A percentile compares a stretch with the other conserved stretches of the same genome.
Evolutionary conservation across 768 basidiomycete genomes (phyloP).

Genomic region (Kwoniella newhampshirensis): DNA sequence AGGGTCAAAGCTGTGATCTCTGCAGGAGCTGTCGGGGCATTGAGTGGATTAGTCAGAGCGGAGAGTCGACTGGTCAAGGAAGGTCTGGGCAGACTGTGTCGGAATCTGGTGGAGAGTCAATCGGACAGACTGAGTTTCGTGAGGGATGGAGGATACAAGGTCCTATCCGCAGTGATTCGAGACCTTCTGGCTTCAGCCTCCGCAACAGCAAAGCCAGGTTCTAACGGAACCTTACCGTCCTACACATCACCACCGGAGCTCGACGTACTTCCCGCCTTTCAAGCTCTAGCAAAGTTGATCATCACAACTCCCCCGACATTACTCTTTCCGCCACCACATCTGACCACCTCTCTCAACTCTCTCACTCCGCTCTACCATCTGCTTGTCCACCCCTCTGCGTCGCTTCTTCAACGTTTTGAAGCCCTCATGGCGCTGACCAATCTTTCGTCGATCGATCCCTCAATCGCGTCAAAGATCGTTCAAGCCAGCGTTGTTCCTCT

Average conservation of each 20-base stretch:
- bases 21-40: conserved; percentile 65
- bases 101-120: conserved; percentile 74
- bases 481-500: conserved; percentile 18
- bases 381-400: conserved; percentile 67
- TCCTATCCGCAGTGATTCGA: conserved; percentile 47
- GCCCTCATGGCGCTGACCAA: conserved; percentile 96
- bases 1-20: conserved; percentile 63
- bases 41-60: conserved; percentile 61
- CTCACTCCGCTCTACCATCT: conserved; percentile 75
- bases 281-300: conserved; percentile 86
- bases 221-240: background rate
- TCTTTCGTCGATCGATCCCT: conserved; percentile 72
- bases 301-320: conserved; percentile 88
- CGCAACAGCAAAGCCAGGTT: conserved; percentile 58
- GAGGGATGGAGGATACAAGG: conserved; percentile 74
- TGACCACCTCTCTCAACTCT: conserved; percentile 69
- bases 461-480: conserved; percentile 68
- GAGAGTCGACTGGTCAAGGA: conserved; percentile 68
- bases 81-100: conserved; percentile 63
- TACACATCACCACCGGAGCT: conserved; percentile 5
- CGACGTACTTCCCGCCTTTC: conserved; percentile 60
- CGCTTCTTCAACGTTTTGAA: conserved; percentile 82
- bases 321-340: conserved; percentile 82
- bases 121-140: conserved; percentile 73
- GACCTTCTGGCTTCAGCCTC: conserved; percentile 57